phyloP scores from a whole-genome alignment of 192 early-diverging fungal genomes.

The Coemansia erecta region DNA sequence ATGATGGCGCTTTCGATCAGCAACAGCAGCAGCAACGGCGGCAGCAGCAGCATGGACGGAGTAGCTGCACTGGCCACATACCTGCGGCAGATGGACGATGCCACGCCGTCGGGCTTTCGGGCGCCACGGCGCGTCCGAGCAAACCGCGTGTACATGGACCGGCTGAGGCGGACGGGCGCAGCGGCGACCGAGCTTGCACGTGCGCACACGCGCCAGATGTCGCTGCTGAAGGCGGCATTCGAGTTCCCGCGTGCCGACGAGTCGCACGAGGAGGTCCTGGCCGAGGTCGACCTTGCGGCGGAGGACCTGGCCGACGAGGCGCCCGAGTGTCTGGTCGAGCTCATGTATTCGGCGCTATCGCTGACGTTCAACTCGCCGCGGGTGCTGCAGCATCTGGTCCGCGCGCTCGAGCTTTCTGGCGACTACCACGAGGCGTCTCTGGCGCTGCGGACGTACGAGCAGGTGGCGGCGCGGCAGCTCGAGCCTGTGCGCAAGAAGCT shows the following conservation, averaged over 20 bases:
- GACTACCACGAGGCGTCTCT: conserved; percentile 76
- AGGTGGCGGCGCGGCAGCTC: conserved; percentile 55
- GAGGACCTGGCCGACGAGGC: conserved; percentile 32
- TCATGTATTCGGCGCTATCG: conserved; percentile 61
- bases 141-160: conserved; percentile 54
- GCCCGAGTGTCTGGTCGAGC: conserved; percentile 51
- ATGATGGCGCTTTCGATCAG: conserved; percentile 46
- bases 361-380: conserved; percentile 72
- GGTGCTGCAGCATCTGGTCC: conserved; percentile 63
- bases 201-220: conserved; percentile 61
- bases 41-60: conserved; percentile 9
- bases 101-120: conserved; percentile 50
- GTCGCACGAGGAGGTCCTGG: conserved; percentile 57
- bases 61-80: conserved; percentile 32
- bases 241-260: conserved; percentile 64
- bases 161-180: conserved; percentile 25
- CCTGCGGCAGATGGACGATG: conserved; percentile 43
- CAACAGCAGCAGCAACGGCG: conserved; percentile 4
- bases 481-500: conserved; percentile 28
- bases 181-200: conserved; percentile 51
- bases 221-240: conserved; percentile 55
- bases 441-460: conserved; percentile 62
- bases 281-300: conserved; percentile 63
- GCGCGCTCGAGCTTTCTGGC: conserved; percentile 58
- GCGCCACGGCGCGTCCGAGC: conserved; percentile 56